Percentiles rank a stretch among this genome's conserved stretches.
These are phyloP conservation scores for Pterocarpus santalinus DNA, from an alignment of 306 rosid species.

Conservation along the genomic window DNA sequence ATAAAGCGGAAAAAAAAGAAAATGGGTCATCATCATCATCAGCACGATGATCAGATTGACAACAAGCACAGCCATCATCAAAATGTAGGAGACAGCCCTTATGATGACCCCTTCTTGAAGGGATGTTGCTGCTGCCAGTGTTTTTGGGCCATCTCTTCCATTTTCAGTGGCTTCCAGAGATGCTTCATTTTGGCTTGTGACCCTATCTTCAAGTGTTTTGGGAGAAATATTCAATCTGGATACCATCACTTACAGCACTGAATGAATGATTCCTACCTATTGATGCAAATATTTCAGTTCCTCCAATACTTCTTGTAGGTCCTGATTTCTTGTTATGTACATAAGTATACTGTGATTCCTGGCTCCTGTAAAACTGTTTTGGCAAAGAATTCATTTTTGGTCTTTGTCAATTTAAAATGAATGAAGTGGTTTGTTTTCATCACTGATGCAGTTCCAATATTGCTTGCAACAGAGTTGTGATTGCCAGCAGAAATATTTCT, in stretches of 20 bases:
- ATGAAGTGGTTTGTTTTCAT: not conserved
- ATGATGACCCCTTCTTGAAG: slow-evolving; percentile 37
- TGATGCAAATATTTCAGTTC: too few relatives aligned
- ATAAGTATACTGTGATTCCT: not conserved
- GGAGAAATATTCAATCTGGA: slow-evolving; percentile 11
- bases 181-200: slow-evolving; percentile 1
- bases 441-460: not conserved
- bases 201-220: slow-evolving; percentile 34
- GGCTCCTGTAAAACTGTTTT: too few relatives aligned
- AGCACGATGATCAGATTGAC: too few relatives aligned
- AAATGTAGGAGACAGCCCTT: slow-evolving; percentile 31
- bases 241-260: not conserved
- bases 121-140: slow-evolving; percentile 34
- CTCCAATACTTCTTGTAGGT: too few relatives aligned
- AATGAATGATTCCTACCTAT: not conserved
- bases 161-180: slow-evolving; percentile 18
- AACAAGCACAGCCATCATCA: not conserved
- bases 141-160: slow-evolving; percentile 5
- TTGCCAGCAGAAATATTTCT: not conserved
- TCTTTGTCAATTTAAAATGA: not conserved
- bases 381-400: not conserved
- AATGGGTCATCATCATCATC: too few relatives aligned
- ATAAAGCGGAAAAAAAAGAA: too few relatives aligned
- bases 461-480: too few relatives aligned
- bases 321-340: too few relatives aligned